Percentiles rank a stretch among this genome's conserved stretches.
Evolutionary conservation across 129 eudicot species (phyloP).

Genomic region (Escallonia herrerae): DNA sequence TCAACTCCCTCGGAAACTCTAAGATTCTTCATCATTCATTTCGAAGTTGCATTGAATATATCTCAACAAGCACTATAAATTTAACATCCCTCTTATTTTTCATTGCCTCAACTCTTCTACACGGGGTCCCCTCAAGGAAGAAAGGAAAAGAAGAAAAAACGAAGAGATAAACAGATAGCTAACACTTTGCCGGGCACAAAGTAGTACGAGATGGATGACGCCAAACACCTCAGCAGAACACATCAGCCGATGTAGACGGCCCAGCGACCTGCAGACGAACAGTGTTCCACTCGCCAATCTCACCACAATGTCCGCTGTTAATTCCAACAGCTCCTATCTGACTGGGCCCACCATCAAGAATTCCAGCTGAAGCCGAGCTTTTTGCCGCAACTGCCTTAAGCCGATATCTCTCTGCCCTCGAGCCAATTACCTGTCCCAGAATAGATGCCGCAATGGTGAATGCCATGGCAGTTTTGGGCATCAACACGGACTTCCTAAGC

Average conservation of each 20-base stretch:
- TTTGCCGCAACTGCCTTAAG: constrained; percentile 35
- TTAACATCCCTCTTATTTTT: constrained; percentile 3
- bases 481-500: constrained; percentile 80
- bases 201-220: not conserved
- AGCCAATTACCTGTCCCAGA: constrained; percentile 93
- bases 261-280: constrained; percentile 30
- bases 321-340: constrained; percentile 9
- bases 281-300: constrained; percentile 39
- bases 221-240: constrained; percentile 10
- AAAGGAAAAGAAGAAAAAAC: not conserved
- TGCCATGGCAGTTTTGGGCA: constrained; percentile 99
- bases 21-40: not conserved
- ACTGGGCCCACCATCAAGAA: constrained; percentile 4
- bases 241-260: constrained; percentile 28
- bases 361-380: constrained; percentile 9
- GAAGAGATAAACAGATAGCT: constrained; percentile 5
- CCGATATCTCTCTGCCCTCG: constrained; percentile 85
- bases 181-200: not conserved
- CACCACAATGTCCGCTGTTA: constrained; percentile 38
- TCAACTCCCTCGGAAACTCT: too few relatives aligned
- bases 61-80: not conserved
- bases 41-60: not conserved
- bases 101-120: not conserved
- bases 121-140: not conserved
- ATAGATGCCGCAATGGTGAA: constrained; percentile 89